Evolutionary conservation across 108 stramenopile genomes (phyloP).

Genomic region (Cyclotella cryptica): DNA sequence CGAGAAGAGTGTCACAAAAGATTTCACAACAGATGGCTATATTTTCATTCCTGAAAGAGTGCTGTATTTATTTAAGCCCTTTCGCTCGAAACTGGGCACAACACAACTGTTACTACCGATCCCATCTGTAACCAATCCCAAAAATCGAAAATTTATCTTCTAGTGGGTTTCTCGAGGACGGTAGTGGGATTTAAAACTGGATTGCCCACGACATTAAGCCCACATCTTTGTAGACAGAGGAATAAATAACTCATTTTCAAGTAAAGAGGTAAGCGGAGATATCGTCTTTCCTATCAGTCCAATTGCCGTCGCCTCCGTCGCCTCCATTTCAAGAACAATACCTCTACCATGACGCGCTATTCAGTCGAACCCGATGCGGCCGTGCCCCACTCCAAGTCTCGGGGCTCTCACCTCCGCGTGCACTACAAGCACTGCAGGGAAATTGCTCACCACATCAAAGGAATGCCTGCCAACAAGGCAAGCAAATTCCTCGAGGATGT

Average conservation of each 20-base stretch:
- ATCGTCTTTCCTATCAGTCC: background rate
- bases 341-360: slow-evolving; percentile 81
- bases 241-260: background rate
- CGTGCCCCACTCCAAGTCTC: slow-evolving; percentile 88
- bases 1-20: too few relatives aligned
- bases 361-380: slow-evolving; percentile 83
- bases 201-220: too few relatives aligned
- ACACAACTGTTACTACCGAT: too few relatives aligned
- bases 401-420: slow-evolving; percentile 96
- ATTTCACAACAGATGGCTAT: too few relatives aligned
- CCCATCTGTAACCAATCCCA: too few relatives aligned
- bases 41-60: too few relatives aligned
- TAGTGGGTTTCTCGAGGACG: too few relatives aligned
- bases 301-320: background rate
- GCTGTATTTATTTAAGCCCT: too few relatives aligned
- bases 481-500: slow-evolving; percentile 93
- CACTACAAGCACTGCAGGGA: slow-evolving; percentile 99
- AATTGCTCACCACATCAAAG: slow-evolving; percentile 94
- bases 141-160: too few relatives aligned
- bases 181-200: too few relatives aligned
- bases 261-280: background rate
- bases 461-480: slow-evolving; percentile 92
- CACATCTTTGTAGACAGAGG: background rate
- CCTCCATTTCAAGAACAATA: slow-evolving; percentile 3
- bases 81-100: too few relatives aligned